Evolutionary conservation across 352 stramenopile species (phyloP).

Genomic region (Pythium scleroteichum): DNA sequence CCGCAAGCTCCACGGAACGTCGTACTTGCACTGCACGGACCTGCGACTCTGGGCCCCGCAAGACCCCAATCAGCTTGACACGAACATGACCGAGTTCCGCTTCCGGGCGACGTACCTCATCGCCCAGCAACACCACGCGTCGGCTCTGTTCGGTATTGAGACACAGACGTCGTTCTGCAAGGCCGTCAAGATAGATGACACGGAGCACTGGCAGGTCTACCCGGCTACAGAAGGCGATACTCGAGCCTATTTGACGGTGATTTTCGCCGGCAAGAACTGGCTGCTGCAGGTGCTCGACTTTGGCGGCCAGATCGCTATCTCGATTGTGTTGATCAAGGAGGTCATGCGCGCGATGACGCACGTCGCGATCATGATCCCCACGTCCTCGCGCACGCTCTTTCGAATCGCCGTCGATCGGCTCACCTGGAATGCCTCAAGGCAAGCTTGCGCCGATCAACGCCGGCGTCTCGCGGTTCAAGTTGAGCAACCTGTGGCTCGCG

Average conservation of each 20-base stretch:
- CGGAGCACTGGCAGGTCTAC: slow-evolving; percentile 17
- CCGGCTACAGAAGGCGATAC: slow-evolving; percentile 13
- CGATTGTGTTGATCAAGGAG: slow-evolving; percentile 12
- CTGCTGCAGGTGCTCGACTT: slow-evolving; percentile 19
- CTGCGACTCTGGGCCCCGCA: slow-evolving; percentile 6
- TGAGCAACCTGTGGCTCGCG: slow-evolving; percentile 25
- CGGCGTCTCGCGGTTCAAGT: slow-evolving; percentile 7
- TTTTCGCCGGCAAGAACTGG: slow-evolving; percentile 24
- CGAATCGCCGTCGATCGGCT: background rate
- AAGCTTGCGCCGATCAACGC: slow-evolving; percentile 6
- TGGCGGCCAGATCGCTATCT: slow-evolving; percentile 16
- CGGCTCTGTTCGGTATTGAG: slow-evolving; percentile 23
- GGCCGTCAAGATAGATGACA: slow-evolving; percentile 21
- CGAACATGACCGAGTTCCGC: slow-evolving; percentile 16
- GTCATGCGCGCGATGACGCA: slow-evolving; percentile 2
- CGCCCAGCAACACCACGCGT: slow-evolving; percentile 27
- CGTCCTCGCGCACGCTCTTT: slow-evolving; percentile 4
- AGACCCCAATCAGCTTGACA: background rate
- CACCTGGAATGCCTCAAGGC: background rate
- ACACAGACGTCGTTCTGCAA: slow-evolving; percentile 23
- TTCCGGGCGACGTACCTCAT: slow-evolving; percentile 29
- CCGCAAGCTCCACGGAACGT: slow-evolving; percentile 7
- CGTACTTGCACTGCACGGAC: slow-evolving; percentile 23
- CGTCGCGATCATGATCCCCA: slow-evolving; percentile 10
- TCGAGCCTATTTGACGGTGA: slow-evolving; percentile 18